These are phyloP conservation scores for Xerocomellus intermedius DNA, from an alignment of 768 basidiomycete genomes.

Conservation along the genomic window DNA sequence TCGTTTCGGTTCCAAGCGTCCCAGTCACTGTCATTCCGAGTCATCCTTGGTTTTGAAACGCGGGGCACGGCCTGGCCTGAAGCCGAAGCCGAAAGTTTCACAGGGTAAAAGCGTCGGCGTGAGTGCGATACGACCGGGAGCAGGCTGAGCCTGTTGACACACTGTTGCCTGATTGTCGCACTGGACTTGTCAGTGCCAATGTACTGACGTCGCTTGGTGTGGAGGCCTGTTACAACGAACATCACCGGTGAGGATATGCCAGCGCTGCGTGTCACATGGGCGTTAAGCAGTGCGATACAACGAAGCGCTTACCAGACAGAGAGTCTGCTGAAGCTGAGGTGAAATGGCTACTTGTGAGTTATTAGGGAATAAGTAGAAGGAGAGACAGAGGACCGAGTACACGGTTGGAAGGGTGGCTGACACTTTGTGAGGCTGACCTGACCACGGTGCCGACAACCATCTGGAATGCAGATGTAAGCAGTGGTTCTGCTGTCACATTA, in stretches of 20 bases:
- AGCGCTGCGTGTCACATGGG: constrained; percentile 18
- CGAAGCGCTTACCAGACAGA: constrained; percentile 8
- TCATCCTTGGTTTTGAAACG: neutral
- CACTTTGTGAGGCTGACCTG: constrained; percentile 17
- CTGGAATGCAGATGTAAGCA: too few species aligned
- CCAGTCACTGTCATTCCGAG: neutral
- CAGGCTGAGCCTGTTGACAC: neutral
- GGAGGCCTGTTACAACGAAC: constrained; percentile 24
- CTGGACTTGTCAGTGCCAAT: neutral
- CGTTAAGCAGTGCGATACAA: neutral
- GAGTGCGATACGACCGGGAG: neutral
- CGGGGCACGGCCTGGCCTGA: neutral
- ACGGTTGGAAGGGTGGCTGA: constrained; percentile 14
- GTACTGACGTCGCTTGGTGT: constrained; percentile 21
- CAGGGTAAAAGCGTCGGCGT: neutral
- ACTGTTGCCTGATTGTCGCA: neutral
- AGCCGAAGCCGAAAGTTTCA: neutral
- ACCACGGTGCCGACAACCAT: neutral
- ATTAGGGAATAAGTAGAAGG: neutral
- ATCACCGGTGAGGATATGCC: constrained; percentile 9
- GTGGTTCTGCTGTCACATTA: too few species aligned
- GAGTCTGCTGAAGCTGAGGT: neutral
- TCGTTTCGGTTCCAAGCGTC: neutral
- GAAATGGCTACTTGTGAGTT: neutral
- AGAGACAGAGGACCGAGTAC: neutral